These are phyloP conservation scores for Colletotrichum lentis DNA, from an alignment of 2,329 filamentous ascomycete species.

Conservation along the genomic window DNA sequence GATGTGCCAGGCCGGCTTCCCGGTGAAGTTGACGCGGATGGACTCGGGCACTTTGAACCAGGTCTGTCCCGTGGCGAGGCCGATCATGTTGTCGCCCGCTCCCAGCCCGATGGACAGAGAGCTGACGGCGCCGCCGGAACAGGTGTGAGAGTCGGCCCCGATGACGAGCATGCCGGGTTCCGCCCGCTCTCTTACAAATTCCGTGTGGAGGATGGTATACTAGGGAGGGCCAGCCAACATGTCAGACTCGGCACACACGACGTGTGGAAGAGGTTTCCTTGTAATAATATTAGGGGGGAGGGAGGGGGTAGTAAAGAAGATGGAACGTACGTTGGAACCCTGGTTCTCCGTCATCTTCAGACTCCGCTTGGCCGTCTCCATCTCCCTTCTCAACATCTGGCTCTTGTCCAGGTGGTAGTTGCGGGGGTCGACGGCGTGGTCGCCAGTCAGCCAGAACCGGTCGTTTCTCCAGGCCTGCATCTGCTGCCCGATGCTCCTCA, in stretches of 20 bases:
- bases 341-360: not conserved
- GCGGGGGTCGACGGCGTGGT: too few species aligned
- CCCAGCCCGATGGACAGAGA: conserved; percentile 53
- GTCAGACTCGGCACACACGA: not conserved
- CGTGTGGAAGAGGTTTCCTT: not conserved
- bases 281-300: too few species aligned
- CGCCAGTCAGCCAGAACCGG: not conserved
- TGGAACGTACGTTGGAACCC: not conserved
- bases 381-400: not conserved
- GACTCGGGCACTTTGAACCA: conserved; percentile 58
- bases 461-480: not conserved
- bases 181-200: conserved; percentile 54
- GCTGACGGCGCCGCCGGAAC: conserved; percentile 52
- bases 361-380: not conserved
- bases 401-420: conserved; percentile 32
- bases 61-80: conserved; percentile 55
- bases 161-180: conserved; percentile 55
- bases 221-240: not conserved
- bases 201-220: conserved; percentile 34
- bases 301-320: too few species aligned
- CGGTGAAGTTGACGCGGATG: conserved; percentile 52
- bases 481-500: not conserved
- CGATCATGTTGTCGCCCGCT: conserved; percentile 46
- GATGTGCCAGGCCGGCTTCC: conserved; percentile 40
- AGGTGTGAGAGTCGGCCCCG: conserved; percentile 57